Base-by-base conservation (phyloP, 2,329 filamentous ascomycete species). In the Neonectria sp. region DNA sequence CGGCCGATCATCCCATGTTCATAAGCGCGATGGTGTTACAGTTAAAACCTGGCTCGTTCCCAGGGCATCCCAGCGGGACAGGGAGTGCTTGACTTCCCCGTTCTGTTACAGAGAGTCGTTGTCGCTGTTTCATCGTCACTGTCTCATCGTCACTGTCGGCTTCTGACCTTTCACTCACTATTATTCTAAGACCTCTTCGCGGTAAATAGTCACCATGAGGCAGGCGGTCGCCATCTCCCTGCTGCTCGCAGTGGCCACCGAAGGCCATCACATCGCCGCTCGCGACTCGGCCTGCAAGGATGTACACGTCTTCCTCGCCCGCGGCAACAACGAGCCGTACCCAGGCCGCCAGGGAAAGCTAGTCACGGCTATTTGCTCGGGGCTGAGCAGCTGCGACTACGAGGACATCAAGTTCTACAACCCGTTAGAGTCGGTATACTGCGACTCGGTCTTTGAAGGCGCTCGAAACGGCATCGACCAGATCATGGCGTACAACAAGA, bases 401-500 rank as follows among this genome's bases (percentile, higher is more conserved):
- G 76, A 78, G 57, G 72, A 82, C 67, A 76, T 82, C 45, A 68
- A 75, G 43, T 79, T 73, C 68, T 72, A 75, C 61, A 79, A 79
- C 68, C 72, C 73, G 12, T 61, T 75, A 12, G 60, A 73, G 43
- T 71, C 73, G 17, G 68, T 72, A 17, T 83, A 82, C 73, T 83
- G 80, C 73, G 67, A 74, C 27, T 78, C 81, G 2, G 78, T 84
- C 9, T 75, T 75, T 6, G 77, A 80, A 43, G 82, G 82, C 2
- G 75, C 75, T 9, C 69, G 67, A 45, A 80, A 80, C 55, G 81
- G 81, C 5, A 67, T 78, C 31, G 56, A 64, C 15, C 80, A 84
- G 71, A 82, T 85, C 67, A 77, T 75, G 7, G 78, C 76, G 0
- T 84, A 84, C 70, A 78, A 78, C 70, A 72, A 79, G 69, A 73